These are phyloP conservation scores for Circinella minor DNA, from an alignment of 371 early-diverging fungal genomes.

Conservation along the genomic window DNA sequence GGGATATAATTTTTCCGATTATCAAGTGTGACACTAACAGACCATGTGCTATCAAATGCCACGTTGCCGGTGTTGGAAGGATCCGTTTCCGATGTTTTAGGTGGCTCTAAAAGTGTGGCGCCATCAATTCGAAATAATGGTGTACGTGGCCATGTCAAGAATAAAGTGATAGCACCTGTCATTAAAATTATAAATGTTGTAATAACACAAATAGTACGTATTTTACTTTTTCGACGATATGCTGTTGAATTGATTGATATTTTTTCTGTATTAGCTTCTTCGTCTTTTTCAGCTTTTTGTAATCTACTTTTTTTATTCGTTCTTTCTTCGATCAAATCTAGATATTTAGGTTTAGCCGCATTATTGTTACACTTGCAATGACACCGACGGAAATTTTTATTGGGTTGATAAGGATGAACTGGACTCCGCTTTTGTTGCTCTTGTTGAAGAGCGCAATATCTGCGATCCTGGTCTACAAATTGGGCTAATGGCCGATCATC, in stretches of 20 bases:
- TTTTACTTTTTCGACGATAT: slow-evolving; percentile 13
- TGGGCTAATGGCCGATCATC: slow-evolving; percentile 2
- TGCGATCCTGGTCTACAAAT: neutral
- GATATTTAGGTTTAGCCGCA: too few species aligned
- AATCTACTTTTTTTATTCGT: too few species aligned
- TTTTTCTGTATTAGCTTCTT: neutral
- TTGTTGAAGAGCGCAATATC: neutral
- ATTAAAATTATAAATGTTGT: slow-evolving; percentile 20
- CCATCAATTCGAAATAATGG: slow-evolving; percentile 40
- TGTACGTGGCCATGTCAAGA: slow-evolving; percentile 36
- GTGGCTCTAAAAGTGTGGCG: slow-evolving; percentile 17
- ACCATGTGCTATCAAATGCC: slow-evolving; percentile 35
- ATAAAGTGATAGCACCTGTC: slow-evolving; percentile 18
- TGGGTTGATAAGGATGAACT: slow-evolving; percentile 1
- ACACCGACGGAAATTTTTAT: neutral
- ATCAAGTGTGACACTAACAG: slow-evolving; percentile 31
- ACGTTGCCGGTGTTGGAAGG: slow-evolving; percentile 26
- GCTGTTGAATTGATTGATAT: neutral
- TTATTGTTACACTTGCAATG: neutral
- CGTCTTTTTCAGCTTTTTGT: neutral
- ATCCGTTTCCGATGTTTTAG: slow-evolving; percentile 24
- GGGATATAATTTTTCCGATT: slow-evolving; percentile 38
- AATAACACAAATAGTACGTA: slow-evolving; percentile 22
- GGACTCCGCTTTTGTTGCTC: neutral
- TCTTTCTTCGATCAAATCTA: too few species aligned